These are phyloP conservation scores for Chaetomium sp. DNA, from an alignment of 2,329 filamentous ascomycete genomes.

Conservation along the genomic window DNA sequence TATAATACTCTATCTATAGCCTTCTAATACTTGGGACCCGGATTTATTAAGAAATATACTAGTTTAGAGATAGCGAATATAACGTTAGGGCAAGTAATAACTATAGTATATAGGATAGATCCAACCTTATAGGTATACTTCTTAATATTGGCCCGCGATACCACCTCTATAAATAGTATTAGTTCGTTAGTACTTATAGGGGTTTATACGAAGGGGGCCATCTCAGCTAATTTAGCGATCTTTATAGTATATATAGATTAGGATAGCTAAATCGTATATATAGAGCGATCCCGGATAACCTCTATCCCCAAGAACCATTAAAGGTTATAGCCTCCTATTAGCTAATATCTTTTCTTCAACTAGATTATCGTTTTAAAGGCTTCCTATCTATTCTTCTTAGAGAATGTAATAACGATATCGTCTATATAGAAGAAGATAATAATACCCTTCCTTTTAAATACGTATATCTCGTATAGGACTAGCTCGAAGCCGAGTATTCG, in stretches of 20 bases:
- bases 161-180: too few species aligned
- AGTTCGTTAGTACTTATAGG: too few species aligned
- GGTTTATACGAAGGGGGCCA: too few species aligned
- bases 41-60: background rate
- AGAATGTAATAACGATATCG: conserved; percentile 23
- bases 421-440: conserved; percentile 24
- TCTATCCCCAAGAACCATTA: conserved; percentile 5
- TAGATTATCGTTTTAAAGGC: background rate
- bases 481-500: background rate
- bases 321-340: background rate
- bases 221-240: background rate
- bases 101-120: background rate
- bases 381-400: background rate
- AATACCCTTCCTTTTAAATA: background rate
- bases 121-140: too few species aligned
- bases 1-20: background rate
- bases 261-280: background rate
- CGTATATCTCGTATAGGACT: background rate
- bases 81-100: conserved; percentile 20
- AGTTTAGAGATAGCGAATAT: conserved; percentile 16
- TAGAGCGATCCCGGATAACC: background rate
- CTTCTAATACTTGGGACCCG: background rate
- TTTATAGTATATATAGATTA: background rate
- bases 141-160: too few species aligned
- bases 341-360: background rate